Conservation (phyloP, 495 filamentous ascomycete species). For the Aspergillus nidulans region DNA sequence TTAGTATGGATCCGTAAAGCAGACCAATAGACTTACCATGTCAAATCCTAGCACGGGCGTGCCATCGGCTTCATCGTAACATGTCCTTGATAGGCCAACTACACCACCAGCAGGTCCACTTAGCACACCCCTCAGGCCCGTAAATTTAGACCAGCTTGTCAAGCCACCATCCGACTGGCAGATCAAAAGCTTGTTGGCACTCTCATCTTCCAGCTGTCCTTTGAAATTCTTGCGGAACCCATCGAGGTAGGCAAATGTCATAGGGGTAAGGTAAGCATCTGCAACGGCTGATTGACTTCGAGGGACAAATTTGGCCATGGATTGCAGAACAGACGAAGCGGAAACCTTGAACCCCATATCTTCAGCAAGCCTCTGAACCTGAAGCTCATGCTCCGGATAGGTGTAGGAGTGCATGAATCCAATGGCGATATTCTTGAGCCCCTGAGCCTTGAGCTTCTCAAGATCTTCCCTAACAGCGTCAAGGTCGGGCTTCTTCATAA, state of each 20-base stretch:
- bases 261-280: constrained; percentile 87
- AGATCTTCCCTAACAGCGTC: constrained; percentile 24
- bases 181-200: constrained; percentile 34
- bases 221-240: constrained; percentile 61
- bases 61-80: constrained; percentile 72
- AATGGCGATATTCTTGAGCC: constrained; percentile 39
- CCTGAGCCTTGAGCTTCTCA: constrained; percentile 25
- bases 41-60: constrained; percentile 89
- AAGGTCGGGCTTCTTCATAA: constrained; percentile 27
- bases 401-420: constrained; percentile 44
- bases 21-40: constrained; percentile 50
- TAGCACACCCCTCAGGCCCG: constrained; percentile 45
- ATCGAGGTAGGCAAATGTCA: constrained; percentile 81
- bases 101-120: constrained; percentile 58
- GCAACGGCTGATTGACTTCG: constrained; percentile 81
- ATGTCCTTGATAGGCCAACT: constrained; percentile 86
- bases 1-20: background rate
- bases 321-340: constrained; percentile 55
- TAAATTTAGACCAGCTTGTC: constrained; percentile 42
- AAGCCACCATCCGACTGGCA: constrained; percentile 47
- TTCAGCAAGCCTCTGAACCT: constrained; percentile 35
- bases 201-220: constrained; percentile 37
- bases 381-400: constrained; percentile 41
- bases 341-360: constrained; percentile 44
- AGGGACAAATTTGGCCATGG: constrained; percentile 66